These are phyloP conservation scores for Aspergillus affinis DNA, from an alignment of 495 filamentous ascomycete genomes.

Conservation along the genomic window DNA sequence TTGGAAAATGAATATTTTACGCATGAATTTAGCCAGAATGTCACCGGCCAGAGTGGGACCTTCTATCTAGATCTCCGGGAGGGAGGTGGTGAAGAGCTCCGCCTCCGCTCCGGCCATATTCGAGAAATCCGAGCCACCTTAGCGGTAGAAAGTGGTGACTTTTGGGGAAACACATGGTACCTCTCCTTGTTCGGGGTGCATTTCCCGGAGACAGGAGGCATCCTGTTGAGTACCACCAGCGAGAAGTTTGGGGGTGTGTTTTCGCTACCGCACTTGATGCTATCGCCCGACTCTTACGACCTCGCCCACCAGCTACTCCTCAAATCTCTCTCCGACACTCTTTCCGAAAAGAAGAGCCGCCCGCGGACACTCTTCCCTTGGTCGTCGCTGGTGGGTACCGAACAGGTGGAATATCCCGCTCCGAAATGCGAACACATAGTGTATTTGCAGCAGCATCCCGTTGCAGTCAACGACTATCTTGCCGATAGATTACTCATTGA, in stretches of 20 bases:
- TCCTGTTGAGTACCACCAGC: slow-evolving; percentile 82
- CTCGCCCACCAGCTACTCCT: slow-evolving; percentile 67
- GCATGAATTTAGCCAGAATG: slow-evolving; percentile 63
- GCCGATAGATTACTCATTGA: slow-evolving; percentile 49
- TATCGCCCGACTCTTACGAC: slow-evolving; percentile 64
- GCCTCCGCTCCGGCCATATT: slow-evolving; percentile 34
- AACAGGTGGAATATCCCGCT: slow-evolving; percentile 55
- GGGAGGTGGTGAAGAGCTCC: slow-evolving; percentile 37
- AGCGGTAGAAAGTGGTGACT: slow-evolving; percentile 67
- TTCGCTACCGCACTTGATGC: slow-evolving; percentile 77
- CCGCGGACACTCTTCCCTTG: slow-evolving; percentile 57
- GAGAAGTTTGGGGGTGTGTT: slow-evolving; percentile 92
- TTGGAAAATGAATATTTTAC: slow-evolving; percentile 50
- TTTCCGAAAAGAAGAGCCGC: slow-evolving; percentile 58
- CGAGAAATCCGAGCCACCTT: slow-evolving; percentile 64
- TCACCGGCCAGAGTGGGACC: slow-evolving; percentile 57
- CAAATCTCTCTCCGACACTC: slow-evolving; percentile 63
- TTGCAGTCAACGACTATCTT: slow-evolving; percentile 35
- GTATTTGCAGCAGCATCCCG: slow-evolving; percentile 79
- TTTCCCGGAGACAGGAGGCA: slow-evolving; percentile 70
- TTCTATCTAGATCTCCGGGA: slow-evolving; percentile 48
- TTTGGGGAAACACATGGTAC: slow-evolving; percentile 68
- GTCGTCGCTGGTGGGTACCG: slow-evolving; percentile 58
- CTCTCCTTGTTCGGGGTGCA: slow-evolving; percentile 79
- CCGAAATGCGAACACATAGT: slow-evolving; percentile 88